Conservation (phyloP, 108 stramenopile species). For the Pseudonitzschia multistriata region DNA sequence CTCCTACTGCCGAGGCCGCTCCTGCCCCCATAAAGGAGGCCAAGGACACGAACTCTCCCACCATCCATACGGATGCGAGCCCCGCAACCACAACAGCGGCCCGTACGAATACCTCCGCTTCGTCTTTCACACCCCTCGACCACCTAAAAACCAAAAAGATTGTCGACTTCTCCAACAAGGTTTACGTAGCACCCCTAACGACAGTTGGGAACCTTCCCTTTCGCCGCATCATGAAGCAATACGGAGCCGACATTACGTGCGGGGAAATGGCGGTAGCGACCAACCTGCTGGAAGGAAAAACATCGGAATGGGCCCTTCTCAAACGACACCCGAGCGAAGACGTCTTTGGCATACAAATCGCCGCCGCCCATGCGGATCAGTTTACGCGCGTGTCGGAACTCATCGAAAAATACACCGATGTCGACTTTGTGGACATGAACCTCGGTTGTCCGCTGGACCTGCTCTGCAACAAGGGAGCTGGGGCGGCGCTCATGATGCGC, state of each 20-base stretch:
- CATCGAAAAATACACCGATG: slow-evolving; percentile 59
- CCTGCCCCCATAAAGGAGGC: not conserved
- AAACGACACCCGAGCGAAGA: slow-evolving; percentile 92
- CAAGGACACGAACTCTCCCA: slow-evolving; percentile 1
- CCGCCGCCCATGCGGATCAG: slow-evolving; percentile 88
- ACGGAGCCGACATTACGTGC: slow-evolving; percentile 98
- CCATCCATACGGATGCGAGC: not conserved
- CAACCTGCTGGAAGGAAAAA: slow-evolving; percentile 80
- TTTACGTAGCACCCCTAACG: slow-evolving; percentile 98
- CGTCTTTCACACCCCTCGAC: slow-evolving; percentile 42
- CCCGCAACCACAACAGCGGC: not conserved
- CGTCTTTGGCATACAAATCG: slow-evolving; percentile 96
- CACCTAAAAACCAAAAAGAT: slow-evolving; percentile 65
- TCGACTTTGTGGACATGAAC: slow-evolving; percentile 98
- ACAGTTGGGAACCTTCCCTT: slow-evolving; percentile 99
- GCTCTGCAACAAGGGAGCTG: slow-evolving; percentile 91
- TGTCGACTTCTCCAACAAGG: slow-evolving; percentile 92
- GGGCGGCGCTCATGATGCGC: slow-evolving; percentile 85
- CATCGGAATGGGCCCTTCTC: slow-evolving; percentile 93
- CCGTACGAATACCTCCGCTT: not conserved
- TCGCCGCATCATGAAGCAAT: slow-evolving; percentile 92
- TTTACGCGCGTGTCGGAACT: slow-evolving; percentile 70
- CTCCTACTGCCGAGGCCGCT: not conserved
- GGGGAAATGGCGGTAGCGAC: slow-evolving; percentile 96
- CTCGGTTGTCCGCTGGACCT: slow-evolving; percentile 97